Evolutionary conservation across 306 rosid genomes (phyloP).

Genomic region (Sesbania bispinosa): DNA sequence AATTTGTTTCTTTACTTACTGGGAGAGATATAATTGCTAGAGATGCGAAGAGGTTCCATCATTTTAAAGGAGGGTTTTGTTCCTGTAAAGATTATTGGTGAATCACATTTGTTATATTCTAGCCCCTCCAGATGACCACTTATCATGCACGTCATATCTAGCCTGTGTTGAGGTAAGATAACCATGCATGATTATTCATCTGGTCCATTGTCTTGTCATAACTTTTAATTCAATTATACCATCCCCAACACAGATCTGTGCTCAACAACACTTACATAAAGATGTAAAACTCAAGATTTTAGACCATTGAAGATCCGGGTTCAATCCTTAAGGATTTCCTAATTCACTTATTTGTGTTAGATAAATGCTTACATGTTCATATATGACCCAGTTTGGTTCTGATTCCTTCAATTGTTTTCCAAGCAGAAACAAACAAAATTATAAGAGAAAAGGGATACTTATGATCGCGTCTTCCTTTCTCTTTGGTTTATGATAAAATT

Average conservation of each 20-base stretch:
- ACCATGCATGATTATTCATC: not conserved
- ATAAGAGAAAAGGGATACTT: not conserved
- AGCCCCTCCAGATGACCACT: not conserved
- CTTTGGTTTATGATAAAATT: not conserved
- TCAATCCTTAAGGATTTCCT: not conserved
- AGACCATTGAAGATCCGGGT: not conserved
- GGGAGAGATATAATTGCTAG: slow-evolving; percentile 62
- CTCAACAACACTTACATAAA: not conserved
- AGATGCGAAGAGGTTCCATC: slow-evolving; percentile 63
- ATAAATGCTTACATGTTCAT: not conserved
- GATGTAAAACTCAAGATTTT: not conserved
- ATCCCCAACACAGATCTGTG: not conserved
- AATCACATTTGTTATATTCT: slow-evolving; percentile 21
- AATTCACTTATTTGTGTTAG: not conserved
- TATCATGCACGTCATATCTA: not conserved
- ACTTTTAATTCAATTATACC: not conserved
- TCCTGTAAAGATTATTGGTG: slow-evolving; percentile 72
- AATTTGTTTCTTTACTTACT: slow-evolving; percentile 46
- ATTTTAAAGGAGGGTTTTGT: slow-evolving; percentile 56
- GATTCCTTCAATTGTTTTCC: not conserved
- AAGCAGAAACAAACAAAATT: not conserved
- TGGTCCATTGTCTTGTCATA: not conserved
- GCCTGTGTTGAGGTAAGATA: not conserved
- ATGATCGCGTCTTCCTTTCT: not conserved
- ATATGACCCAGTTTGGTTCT: not conserved